A percentile compares a stretch with the other conserved stretches of the same genome.
These are phyloP conservation scores for Echinochloa phyllopogon DNA, from an alignment of 176 grass and related monocot species.

Conservation along the genomic window DNA sequence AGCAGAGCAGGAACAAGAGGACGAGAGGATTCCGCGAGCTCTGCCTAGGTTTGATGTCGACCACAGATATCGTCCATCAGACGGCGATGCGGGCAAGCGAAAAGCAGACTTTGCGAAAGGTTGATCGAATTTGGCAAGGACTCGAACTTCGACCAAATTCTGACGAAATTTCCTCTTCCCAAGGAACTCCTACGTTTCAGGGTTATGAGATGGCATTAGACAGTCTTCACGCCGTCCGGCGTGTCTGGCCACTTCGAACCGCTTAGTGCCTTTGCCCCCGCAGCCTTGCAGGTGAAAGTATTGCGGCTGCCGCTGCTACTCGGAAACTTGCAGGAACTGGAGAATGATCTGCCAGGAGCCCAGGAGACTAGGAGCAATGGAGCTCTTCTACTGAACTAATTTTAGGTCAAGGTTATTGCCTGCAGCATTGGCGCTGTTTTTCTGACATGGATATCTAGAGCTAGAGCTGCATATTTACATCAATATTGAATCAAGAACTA, in stretches of 20 bases:
- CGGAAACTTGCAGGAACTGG: background rate
- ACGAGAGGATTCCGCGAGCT: too few species aligned
- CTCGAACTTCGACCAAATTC: too few species aligned
- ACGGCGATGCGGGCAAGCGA: too few species aligned
- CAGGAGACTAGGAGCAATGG: background rate
- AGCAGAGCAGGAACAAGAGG: background rate
- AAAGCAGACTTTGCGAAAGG: too few species aligned
- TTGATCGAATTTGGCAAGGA: too few species aligned
- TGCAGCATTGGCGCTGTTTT: conserved; percentile 2
- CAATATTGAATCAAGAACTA: conserved; percentile 52
- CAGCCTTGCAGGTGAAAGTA: background rate
- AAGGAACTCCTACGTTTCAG: background rate
- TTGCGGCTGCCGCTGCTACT: too few species aligned
- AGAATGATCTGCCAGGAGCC: background rate
- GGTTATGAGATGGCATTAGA: background rate
- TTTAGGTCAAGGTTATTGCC: background rate
- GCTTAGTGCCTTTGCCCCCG: background rate
- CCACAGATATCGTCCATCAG: too few species aligned
- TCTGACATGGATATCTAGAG: conserved; percentile 31
- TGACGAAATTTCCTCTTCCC: too few species aligned
- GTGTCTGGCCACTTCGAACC: background rate
- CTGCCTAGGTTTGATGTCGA: too few species aligned
- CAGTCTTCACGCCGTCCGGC: background rate
- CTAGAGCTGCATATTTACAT: conserved; percentile 58
- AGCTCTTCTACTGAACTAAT: conserved; percentile 18